Evolutionary conservation across 305 asterid species (phyloP).

Genomic region (Lippia alba): DNA sequence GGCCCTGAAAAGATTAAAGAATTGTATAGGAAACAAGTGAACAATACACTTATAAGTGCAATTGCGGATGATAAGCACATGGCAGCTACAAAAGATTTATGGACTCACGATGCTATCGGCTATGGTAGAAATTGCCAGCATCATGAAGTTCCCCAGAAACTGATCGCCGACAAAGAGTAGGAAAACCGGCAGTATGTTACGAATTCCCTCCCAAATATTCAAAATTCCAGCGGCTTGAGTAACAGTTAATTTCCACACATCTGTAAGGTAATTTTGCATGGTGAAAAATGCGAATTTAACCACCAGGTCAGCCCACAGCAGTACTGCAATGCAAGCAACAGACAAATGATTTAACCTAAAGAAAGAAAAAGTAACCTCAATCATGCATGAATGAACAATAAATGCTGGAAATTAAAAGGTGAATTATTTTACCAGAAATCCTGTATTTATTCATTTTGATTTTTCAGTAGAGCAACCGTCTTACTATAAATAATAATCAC

Average conservation of each 20-base stretch:
- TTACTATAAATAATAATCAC: too few relatives aligned
- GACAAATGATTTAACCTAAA: too few relatives aligned
- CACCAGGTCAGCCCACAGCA: slow-evolving; percentile 50
- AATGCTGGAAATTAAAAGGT: too few relatives aligned
- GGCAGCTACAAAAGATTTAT: too few relatives aligned
- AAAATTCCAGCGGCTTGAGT: slow-evolving; percentile 55
- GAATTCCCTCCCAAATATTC: slow-evolving; percentile 49
- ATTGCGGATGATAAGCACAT: too few relatives aligned
- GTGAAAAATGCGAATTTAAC: slow-evolving; percentile 44
- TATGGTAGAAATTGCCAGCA: slow-evolving; percentile 49
- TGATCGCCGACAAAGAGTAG: slow-evolving; percentile 45
- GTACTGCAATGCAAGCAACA: slow-evolving; percentile 36
- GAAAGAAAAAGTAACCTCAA: too few relatives aligned
- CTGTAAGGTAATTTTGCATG: slow-evolving; percentile 55
- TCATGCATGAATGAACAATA: too few relatives aligned
- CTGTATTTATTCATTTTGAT: too few relatives aligned
- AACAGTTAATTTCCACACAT: slow-evolving; percentile 51
- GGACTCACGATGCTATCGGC: slow-evolving; percentile 46
- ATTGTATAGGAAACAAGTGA: too few relatives aligned
- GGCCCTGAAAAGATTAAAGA: slow-evolving; percentile 42
- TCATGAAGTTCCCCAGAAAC: slow-evolving; percentile 33
- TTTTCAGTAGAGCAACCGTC: too few relatives aligned
- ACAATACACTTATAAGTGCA: too few relatives aligned
- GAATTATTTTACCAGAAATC: too few relatives aligned
- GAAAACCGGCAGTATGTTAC: slow-evolving; percentile 37